Conservation (phyloP, 2,329 filamentous ascomycete genomes). For the Nigrospora osmanthi region DNA sequence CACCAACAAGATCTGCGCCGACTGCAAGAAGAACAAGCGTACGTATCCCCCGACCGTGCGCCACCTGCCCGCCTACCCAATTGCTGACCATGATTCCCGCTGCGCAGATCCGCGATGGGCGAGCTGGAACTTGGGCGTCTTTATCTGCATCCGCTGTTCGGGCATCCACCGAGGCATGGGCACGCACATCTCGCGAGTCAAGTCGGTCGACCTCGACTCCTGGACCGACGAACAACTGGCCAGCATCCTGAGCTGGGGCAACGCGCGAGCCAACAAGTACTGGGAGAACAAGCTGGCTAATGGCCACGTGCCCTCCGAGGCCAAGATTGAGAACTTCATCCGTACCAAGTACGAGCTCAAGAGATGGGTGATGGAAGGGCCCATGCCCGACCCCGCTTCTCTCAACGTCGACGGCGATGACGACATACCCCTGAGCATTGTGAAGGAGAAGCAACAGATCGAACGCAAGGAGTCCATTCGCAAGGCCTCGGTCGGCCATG, state of each 20-base stretch:
- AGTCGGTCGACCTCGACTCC: conserved; percentile 93
- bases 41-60: conserved; percentile 23
- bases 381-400: conserved; percentile 84
- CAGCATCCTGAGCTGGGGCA: conserved; percentile 92
- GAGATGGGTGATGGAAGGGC: conserved; percentile 98
- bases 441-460: conserved; percentile 59
- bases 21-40: conserved; percentile 99
- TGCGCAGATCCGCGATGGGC: conserved; percentile 88
- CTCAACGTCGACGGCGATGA: conserved; percentile 81
- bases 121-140: conserved; percentile 96
- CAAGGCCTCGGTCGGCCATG: conserved; percentile 47
- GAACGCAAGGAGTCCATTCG: conserved; percentile 52
- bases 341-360: conserved; percentile 98
- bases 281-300: conserved; percentile 93
- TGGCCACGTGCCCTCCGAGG: conserved; percentile 88
- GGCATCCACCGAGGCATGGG: conserved; percentile 99
- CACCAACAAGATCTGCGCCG: conserved; percentile 91
- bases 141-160: conserved; percentile 96
- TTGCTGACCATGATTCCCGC: conserved; percentile 4
- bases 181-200: conserved; percentile 95
- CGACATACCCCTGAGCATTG: conserved; percentile 58
- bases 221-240: conserved; percentile 98
- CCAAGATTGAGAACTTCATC: conserved; percentile 99
- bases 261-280: conserved; percentile 94
- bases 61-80: neutral